Evolutionary conservation across 192 early-diverging fungal species (phyloP).

Genomic region (Coemansia sp.): DNA sequence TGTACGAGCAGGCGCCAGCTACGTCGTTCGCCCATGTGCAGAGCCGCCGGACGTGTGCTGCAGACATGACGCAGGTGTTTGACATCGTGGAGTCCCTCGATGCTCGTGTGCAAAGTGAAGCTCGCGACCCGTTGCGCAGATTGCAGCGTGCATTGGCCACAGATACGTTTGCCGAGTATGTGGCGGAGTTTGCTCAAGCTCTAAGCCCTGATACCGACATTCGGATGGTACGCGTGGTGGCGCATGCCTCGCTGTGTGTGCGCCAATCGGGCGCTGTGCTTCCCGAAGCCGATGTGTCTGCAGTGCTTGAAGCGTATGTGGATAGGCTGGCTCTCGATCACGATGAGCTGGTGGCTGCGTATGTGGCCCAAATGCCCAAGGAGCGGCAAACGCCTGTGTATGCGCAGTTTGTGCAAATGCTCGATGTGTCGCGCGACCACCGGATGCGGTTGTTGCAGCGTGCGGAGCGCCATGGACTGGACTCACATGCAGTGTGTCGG

Average conservation of each 20-base stretch:
- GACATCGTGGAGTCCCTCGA: slow-evolving; percentile 25
- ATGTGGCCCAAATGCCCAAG: slow-evolving; percentile 53
- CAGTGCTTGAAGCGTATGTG: slow-evolving; percentile 59
- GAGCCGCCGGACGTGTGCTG: slow-evolving; percentile 28
- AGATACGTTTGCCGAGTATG: slow-evolving; percentile 24
- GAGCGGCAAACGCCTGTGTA: slow-evolving; percentile 52
- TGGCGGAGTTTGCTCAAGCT: slow-evolving; percentile 19
- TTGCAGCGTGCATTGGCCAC: slow-evolving; percentile 36
- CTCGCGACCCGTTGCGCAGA: slow-evolving; percentile 30
- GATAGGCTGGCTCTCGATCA: slow-evolving; percentile 34
- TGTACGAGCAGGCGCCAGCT: slow-evolving; percentile 35
- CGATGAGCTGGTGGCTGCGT: slow-evolving; percentile 57
- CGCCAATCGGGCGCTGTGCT: slow-evolving; percentile 56
- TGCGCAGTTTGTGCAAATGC: slow-evolving; percentile 54
- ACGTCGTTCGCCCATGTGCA: slow-evolving; percentile 31
- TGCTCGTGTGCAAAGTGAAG: slow-evolving; percentile 14
- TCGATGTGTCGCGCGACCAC: slow-evolving; percentile 26
- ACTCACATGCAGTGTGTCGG: slow-evolving; percentile 39
- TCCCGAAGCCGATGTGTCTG: slow-evolving; percentile 51
- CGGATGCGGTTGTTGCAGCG: slow-evolving; percentile 50
- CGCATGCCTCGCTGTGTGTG: slow-evolving; percentile 68
- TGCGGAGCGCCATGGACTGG: slow-evolving; percentile 50
- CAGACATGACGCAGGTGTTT: slow-evolving; percentile 29
- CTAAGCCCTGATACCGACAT: slow-evolving; percentile 6
- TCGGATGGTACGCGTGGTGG: slow-evolving; percentile 67